phyloP scores from a whole-genome alignment of 2,329 filamentous ascomycete genomes.

The Endocalyx cinctus region DNA sequence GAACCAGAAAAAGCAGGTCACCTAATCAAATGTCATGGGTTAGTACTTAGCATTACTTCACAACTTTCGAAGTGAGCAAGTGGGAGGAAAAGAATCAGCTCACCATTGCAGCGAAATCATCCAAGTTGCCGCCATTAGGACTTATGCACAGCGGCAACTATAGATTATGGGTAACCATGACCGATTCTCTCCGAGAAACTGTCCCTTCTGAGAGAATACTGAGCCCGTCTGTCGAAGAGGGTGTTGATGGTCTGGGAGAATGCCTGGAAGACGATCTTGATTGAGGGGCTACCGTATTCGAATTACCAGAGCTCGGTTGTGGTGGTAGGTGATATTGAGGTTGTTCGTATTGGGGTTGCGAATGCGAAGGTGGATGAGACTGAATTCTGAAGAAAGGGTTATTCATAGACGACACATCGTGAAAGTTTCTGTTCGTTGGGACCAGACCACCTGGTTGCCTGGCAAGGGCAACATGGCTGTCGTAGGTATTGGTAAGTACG shows the following conservation, averaged over 20 bases:
- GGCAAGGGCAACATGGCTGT: conserved; percentile 37
- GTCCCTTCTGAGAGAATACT: conserved; percentile 26
- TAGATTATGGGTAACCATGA: conserved; percentile 55
- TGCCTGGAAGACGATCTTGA: conserved; percentile 27
- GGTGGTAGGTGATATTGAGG: conserved; percentile 15
- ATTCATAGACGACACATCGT: too few species aligned
- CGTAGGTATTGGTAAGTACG: conserved; percentile 40
- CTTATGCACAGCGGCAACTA: conserved; percentile 74
- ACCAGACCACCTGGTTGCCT: conserved; percentile 32
- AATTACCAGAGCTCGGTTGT: too few species aligned
- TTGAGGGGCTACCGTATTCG: too few species aligned
- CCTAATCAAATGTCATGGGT: too few species aligned
- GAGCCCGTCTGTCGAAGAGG: conserved; percentile 25
- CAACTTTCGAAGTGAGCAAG: too few species aligned
- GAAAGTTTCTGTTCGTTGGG: conserved; percentile 28
- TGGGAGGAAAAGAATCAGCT: too few species aligned
- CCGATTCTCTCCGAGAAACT: conserved; percentile 34
- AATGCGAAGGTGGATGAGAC: too few species aligned
- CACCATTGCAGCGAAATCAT: conserved; percentile 81
- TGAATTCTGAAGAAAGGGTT: too few species aligned
- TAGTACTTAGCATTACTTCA: too few species aligned
- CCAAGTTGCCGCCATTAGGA: conserved; percentile 67
- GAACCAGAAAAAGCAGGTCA: conserved; percentile 98
- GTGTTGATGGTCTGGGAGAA: conserved; percentile 33
- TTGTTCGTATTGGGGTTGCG: conserved; percentile 18